phyloP scores from a whole-genome alignment of 2,329 filamentous ascomycete genomes.

The Aspergillus arachidicola region DNA sequence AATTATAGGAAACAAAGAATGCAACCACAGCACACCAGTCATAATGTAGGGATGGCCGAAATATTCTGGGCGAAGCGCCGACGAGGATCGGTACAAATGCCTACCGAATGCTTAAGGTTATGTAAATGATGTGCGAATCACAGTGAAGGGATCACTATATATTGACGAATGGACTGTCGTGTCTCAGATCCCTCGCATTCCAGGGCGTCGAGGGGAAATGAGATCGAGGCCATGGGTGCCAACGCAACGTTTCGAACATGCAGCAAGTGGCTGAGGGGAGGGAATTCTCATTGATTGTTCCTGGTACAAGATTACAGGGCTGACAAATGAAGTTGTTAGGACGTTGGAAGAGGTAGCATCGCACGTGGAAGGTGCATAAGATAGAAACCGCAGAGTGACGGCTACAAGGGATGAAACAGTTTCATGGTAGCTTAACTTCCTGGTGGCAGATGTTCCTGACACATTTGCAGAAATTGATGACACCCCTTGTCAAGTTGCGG shows the following conservation, averaged over 20 bases:
- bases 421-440: neutral
- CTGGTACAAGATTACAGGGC: neutral
- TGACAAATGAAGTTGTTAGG: neutral
- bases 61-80: neutral
- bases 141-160: neutral
- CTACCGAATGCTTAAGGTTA: too few species aligned
- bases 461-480: too few species aligned
- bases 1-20: neutral
- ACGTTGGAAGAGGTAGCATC: neutral
- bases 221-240: neutral
- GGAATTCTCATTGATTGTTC: neutral
- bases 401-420: neutral
- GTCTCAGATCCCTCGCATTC: neutral
- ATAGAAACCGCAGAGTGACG: neutral
- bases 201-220: neutral
- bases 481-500: neutral
- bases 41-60: neutral
- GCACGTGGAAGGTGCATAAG: neutral
- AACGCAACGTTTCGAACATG: too few species aligned
- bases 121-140: neutral
- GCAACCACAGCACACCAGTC: neutral
- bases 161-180: neutral
- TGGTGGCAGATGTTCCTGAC: neutral
- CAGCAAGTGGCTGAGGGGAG: neutral
- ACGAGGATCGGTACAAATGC: neutral